Evolutionary conservation across 1,284 basidiomycete species (phyloP).

Genomic region (Austroboletus rostrupii): DNA sequence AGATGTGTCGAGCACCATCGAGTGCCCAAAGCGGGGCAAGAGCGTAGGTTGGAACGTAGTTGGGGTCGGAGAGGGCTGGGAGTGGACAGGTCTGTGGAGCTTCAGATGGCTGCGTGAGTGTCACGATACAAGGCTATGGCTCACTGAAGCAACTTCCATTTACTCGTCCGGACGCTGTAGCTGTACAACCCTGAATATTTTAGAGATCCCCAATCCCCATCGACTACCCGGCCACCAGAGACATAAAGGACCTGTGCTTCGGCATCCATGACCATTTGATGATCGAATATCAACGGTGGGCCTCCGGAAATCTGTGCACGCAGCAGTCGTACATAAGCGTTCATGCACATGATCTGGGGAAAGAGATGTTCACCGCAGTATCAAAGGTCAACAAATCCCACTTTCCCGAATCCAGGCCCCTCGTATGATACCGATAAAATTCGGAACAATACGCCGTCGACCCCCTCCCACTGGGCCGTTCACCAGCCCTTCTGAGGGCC

Average conservation of each 20-base stretch:
- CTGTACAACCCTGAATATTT: constrained; percentile 71
- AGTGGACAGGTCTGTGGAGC: constrained; percentile 32
- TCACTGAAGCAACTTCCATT: constrained; percentile 65
- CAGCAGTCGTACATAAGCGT: background rate
- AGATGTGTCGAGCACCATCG: constrained; percentile 67
- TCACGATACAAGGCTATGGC: constrained; percentile 21
- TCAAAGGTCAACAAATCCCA: constrained; percentile 67
- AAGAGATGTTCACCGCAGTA: constrained; percentile 50
- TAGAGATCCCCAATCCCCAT: constrained; percentile 51
- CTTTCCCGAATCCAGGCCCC: constrained; percentile 53
- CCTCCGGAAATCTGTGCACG: constrained; percentile 54
- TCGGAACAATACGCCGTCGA: constrained; percentile 47
- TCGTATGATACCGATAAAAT: constrained; percentile 68
- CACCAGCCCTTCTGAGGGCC: constrained; percentile 23
- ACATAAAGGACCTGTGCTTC: constrained; percentile 73
- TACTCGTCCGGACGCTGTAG: constrained; percentile 57
- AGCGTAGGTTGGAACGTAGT: constrained; percentile 35
- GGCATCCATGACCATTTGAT: constrained; percentile 76
- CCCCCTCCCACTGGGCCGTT: constrained; percentile 19
- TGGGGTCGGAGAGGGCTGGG: constrained; percentile 13
- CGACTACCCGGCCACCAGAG: constrained; percentile 72
- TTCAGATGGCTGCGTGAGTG: too few species aligned
- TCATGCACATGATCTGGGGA: background rate
- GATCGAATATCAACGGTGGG: constrained; percentile 75
- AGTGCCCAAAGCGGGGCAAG: constrained; percentile 66